Percentiles rank a stretch among this genome's conserved stretches.
Evolutionary conservation across 176 grass and related monocot species (phyloP).

Genomic region (Puya raimondii): DNA sequence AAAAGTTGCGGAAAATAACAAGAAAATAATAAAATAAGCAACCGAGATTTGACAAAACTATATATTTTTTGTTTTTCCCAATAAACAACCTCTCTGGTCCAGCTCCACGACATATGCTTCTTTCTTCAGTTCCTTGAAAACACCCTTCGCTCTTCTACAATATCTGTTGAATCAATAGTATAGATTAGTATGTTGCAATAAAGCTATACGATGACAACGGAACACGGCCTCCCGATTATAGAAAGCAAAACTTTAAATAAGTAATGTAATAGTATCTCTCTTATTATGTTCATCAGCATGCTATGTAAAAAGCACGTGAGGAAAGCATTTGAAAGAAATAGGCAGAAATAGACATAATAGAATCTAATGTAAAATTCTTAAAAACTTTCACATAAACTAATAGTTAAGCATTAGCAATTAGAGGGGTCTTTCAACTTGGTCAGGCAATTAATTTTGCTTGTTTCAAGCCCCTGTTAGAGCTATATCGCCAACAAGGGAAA

Average conservation of each 20-base stretch:
- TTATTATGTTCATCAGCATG: too few species aligned
- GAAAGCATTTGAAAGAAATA: too few species aligned
- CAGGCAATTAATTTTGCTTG: too few species aligned
- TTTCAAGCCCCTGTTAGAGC: too few species aligned
- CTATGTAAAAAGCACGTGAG: too few species aligned
- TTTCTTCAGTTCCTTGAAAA: conserved; percentile 34
- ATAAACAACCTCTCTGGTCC: conserved; percentile 33
- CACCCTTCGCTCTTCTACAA: conserved; percentile 39
- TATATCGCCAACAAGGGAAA: too few species aligned
- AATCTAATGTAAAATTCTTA: too few species aligned
- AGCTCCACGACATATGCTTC: conserved; percentile 37
- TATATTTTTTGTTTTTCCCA: neutral
- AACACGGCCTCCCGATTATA: neutral
- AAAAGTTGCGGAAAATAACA: neutral
- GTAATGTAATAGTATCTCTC: neutral
- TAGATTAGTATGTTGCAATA: neutral
- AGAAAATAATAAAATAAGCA: neutral
- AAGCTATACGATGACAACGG: too few species aligned
- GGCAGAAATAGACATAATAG: too few species aligned
- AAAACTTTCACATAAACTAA: too few species aligned
- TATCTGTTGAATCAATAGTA: conserved; percentile 18
- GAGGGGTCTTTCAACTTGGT: too few species aligned
- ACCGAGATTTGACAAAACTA: neutral
- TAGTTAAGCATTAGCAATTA: too few species aligned
- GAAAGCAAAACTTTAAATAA: neutral